These are phyloP conservation scores for Neonectria ditissima DNA, from an alignment of 2,329 filamentous ascomycete genomes.

Conservation along the genomic window DNA sequence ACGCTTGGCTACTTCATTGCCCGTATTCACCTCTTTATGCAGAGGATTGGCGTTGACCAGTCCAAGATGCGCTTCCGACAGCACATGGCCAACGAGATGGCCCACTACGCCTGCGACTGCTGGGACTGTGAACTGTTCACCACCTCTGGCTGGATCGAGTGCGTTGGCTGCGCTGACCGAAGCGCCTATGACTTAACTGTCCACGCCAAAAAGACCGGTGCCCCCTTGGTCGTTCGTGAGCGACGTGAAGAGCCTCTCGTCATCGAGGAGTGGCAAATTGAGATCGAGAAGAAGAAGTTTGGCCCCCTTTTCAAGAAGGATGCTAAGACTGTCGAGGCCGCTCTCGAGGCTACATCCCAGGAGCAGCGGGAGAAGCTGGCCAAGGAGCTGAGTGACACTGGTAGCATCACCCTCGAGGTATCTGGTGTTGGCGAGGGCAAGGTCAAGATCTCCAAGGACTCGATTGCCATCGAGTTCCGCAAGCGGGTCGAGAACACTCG, in stretches of 20 bases:
- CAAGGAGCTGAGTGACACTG: slow-evolving; percentile 76
- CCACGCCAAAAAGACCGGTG: slow-evolving; percentile 92
- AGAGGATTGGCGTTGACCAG: slow-evolving; percentile 87
- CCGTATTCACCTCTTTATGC: slow-evolving; percentile 89
- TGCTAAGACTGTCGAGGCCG: slow-evolving; percentile 84
- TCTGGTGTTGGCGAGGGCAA: slow-evolving; percentile 74
- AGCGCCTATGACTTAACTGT: slow-evolving; percentile 95
- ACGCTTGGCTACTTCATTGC: slow-evolving; percentile 98
- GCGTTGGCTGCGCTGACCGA: slow-evolving; percentile 94
- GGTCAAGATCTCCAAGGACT: slow-evolving; percentile 82
- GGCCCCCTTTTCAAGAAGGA: slow-evolving; percentile 97
- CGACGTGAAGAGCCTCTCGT: slow-evolving; percentile 80
- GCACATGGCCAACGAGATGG: slow-evolving; percentile 84
- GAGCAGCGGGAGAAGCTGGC: slow-evolving; percentile 84
- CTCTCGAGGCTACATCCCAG: slow-evolving; percentile 80
- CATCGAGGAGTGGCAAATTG: slow-evolving; percentile 88
- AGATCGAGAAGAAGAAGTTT: slow-evolving; percentile 95
- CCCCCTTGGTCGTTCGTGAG: slow-evolving; percentile 86
- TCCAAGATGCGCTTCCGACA: slow-evolving; percentile 95
- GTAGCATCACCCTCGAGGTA: slow-evolving; percentile 83
- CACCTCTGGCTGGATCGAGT: slow-evolving; percentile 97
- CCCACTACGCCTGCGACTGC: slow-evolving; percentile 96
- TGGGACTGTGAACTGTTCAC: slow-evolving; percentile 97
- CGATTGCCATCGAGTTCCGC: slow-evolving; percentile 85
- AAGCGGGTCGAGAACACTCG: slow-evolving; percentile 85